These are phyloP conservation scores for Colletotrichum sp. DNA, from an alignment of 2,329 filamentous ascomycete genomes.

Conservation along the genomic window DNA sequence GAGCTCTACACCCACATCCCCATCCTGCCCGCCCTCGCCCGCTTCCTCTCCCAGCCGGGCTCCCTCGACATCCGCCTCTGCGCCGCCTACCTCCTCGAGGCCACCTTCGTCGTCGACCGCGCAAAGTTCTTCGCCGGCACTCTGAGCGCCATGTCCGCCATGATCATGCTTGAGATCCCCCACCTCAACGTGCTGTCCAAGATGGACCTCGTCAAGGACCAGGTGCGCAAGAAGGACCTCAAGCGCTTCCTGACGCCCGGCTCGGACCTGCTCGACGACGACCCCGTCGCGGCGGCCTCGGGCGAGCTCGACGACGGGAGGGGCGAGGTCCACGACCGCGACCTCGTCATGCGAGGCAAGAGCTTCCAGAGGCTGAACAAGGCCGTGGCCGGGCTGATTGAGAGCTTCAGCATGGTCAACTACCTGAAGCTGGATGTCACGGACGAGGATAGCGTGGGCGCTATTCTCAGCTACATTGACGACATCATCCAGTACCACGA, in stretches of 20 bases:
- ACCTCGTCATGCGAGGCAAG: slow-evolving; percentile 77
- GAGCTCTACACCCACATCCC: slow-evolving; percentile 98
- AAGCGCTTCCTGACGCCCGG: slow-evolving; percentile 92
- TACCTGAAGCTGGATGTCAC: slow-evolving; percentile 90
- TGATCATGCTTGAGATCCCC: slow-evolving; percentile 97
- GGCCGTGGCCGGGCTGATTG: slow-evolving; percentile 89
- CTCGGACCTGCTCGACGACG: slow-evolving; percentile 79
- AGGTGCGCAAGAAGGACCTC: slow-evolving; percentile 84
- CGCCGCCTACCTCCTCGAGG: slow-evolving; percentile 92
- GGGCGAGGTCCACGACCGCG: slow-evolving; percentile 67
- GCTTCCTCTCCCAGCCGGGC: slow-evolving; percentile 79
- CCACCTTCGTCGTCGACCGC: slow-evolving; percentile 92
- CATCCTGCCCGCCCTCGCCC: slow-evolving; percentile 83
- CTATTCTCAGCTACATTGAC: slow-evolving; percentile 89
- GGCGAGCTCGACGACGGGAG: slow-evolving; percentile 54
- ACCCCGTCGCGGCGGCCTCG: slow-evolving; percentile 46
- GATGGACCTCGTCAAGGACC: slow-evolving; percentile 95
- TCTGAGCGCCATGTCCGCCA: slow-evolving; percentile 95
- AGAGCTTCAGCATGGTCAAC: slow-evolving; percentile 97
- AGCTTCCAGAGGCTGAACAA: slow-evolving; percentile 85
- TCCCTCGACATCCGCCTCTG: slow-evolving; percentile 89
- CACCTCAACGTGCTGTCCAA: slow-evolving; percentile 97
- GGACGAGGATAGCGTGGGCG: slow-evolving; percentile 88
- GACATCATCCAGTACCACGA: slow-evolving; percentile 94
- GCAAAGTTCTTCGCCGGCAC: slow-evolving; percentile 98